Evolutionary conservation across 2,329 filamentous ascomycete genomes (phyloP).

Genomic region (Ophiostoma montium): DNA sequence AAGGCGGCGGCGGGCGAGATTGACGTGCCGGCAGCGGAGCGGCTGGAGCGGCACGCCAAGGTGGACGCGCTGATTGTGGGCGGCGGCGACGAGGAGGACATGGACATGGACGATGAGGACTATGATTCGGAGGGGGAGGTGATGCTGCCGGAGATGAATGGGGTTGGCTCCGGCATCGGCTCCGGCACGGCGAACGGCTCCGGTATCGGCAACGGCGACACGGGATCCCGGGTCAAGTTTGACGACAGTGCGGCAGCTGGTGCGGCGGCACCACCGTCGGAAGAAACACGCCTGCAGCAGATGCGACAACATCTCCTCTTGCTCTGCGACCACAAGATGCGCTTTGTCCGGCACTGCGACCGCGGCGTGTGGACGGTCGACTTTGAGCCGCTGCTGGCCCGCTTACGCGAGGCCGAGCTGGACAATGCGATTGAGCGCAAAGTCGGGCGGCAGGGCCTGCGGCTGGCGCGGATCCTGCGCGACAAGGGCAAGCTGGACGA

Average conservation of each 20-base stretch:
- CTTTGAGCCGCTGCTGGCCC: constrained; percentile 57
- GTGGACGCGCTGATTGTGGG: constrained; percentile 14
- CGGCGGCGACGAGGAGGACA: constrained; percentile 22
- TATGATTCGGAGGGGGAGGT: constrained; percentile 18
- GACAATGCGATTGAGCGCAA: constrained; percentile 68
- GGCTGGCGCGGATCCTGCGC: constrained; percentile 72
- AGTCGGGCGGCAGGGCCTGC: constrained; percentile 62
- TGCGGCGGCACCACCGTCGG: constrained; percentile 7
- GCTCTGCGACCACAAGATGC: constrained; percentile 52
- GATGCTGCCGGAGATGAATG: background rate
- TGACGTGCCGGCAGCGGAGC: constrained; percentile 33
- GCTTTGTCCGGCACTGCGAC: constrained; percentile 56
- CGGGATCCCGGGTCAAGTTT: constrained; percentile 29
- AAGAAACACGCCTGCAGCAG: constrained; percentile 36
- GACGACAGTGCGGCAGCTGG: constrained; percentile 25
- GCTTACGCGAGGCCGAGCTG: constrained; percentile 62
- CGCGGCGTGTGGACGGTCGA: constrained; percentile 72
- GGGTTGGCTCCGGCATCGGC: constrained; percentile 9
- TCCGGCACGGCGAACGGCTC: constrained; percentile 13
- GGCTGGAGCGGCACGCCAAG: constrained; percentile 22
- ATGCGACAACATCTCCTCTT: constrained; percentile 62
- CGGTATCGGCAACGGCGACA: constrained; percentile 5
- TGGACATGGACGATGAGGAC: constrained; percentile 15
- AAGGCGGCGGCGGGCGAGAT: constrained; percentile 34
- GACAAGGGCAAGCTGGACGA: constrained; percentile 91